Evolutionary conservation across 2,329 filamentous ascomycete species (phyloP), one percentile per base, ranked within the genome.

Genomic region (Alternaria triticina): DNA sequence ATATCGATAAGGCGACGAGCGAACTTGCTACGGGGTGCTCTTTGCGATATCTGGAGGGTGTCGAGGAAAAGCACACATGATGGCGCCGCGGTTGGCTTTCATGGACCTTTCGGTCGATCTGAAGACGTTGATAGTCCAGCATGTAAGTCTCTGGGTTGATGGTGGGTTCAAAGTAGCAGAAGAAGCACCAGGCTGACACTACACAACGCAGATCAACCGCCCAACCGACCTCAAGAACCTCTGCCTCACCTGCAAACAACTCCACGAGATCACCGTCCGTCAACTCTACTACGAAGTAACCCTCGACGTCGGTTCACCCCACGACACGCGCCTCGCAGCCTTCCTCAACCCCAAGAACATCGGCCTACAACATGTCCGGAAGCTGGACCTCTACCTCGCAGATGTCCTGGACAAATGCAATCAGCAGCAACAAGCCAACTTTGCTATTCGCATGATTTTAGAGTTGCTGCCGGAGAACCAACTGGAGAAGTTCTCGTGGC

Each of bases 401-500:
- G 79, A 82, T 50, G 74, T 83, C 15, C 60, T 75, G 40, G 82
- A 85, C 62, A 80, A 82, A 55, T 82, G 80, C 70, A 81, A 82
- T 17, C 79, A 82, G 69, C 63, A 81, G 56, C 78, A 81, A 58
- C 82, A 83, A 64, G 83, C 83, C 43, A 78, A 83, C 57, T 83
- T 85, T 57, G 81, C 82, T 0, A 81, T 82, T 20, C 81, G 83
- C 47, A 83, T 85, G 80, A 79, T 85, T 17, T 62, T 85, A 17
- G 83, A 85, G 63, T 79, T 84, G 64, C 70, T 85, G 36, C 83
- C 83, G 1, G 81, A 84, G 55, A 80, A 85, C 63, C 82, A 81
- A 36, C 75, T 85, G 23, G 83, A 85, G 64, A 81, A 82, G 64
- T 84, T 85, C 74, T 83, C 80, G 64, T 85, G 83, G 83, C 82